These are phyloP conservation scores for Melanogaster broomeanus DNA, from an alignment of 768 basidiomycete genomes.

Conservation along the genomic window DNA sequence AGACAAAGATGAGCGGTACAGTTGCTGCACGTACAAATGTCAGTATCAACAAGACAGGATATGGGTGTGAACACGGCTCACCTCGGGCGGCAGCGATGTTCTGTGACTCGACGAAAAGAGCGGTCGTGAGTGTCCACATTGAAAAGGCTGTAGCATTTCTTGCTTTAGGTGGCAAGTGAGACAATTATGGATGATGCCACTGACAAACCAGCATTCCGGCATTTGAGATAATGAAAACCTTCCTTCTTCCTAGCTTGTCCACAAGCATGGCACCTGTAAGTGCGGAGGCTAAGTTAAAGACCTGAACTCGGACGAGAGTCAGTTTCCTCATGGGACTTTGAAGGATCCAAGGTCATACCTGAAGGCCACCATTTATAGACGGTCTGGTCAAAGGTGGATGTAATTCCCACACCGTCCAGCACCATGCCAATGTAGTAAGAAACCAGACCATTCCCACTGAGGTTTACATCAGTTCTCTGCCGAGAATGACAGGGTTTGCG, in stretches of 20 bases:
- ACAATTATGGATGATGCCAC: slow-evolving; percentile 9
- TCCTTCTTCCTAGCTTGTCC: slow-evolving; percentile 67
- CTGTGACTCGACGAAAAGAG: slow-evolving; percentile 34
- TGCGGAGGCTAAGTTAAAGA: slow-evolving; percentile 66
- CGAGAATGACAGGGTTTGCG: neutral
- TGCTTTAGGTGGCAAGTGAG: neutral
- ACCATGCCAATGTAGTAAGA: slow-evolving; percentile 76
- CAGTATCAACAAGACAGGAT: neutral
- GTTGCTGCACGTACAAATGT: slow-evolving; percentile 41
- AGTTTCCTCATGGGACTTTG: neutral
- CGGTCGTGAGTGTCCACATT: slow-evolving; percentile 55
- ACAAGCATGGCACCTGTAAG: slow-evolving; percentile 61
- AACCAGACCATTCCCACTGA: slow-evolving; percentile 66
- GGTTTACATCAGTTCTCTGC: neutral
- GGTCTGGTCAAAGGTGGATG: slow-evolving; percentile 51
- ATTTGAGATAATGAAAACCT: slow-evolving; percentile 67
- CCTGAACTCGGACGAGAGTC: slow-evolving; percentile 26
- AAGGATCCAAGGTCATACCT: slow-evolving; percentile 37
- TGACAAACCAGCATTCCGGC: slow-evolving; percentile 57
- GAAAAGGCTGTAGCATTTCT: slow-evolving; percentile 43
- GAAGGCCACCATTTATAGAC: slow-evolving; percentile 64
- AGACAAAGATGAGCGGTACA: slow-evolving; percentile 65
- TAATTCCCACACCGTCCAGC: slow-evolving; percentile 64
- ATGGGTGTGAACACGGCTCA: neutral
- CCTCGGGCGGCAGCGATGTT: slow-evolving; percentile 34